Base-by-base conservation (phyloP, 768 basidiomycete species). In the Russula sp. region DNA sequence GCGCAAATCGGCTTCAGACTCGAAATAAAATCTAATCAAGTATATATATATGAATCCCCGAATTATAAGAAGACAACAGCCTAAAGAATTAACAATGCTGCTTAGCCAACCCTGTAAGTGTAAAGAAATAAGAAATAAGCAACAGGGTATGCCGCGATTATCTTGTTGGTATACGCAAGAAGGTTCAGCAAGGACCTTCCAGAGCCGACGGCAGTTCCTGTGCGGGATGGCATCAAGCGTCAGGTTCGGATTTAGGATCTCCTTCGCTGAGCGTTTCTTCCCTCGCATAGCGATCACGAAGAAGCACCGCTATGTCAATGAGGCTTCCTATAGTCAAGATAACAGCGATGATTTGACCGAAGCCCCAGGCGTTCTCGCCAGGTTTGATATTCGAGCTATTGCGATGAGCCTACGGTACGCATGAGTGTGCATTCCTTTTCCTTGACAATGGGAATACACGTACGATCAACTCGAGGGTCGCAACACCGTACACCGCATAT, bases 321-420 rank as follows among this genome's bases (percentile, higher is more conserved):
- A 58, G 30, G 28, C 49, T 52, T n/a, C 46, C 49, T 11, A 52
- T 22, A 44, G 53, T 32, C 54, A 62, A 42, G 36, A 62, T 38
- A 9, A 57, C 11, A 14, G 62, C 10, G 30, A 63, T 26, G 20
- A 63, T 63, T 57, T 63, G 62, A 6, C 62, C 62, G 26, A 63
- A 63, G 18, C 57, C 42, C 62, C 62, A 63, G n/a, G 10, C 18
- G 10, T 55, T 18, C 32, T 63, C 62, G 1, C 62, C 62, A n/a
- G 62, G 10, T 20, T 32, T 26, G 40, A 63, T 51, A 8, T 52
- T 44, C 26, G 1, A n/a, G 10, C 42, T 8, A 24, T 63, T 63
- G 40, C 62, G 62, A 14, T 44, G 50, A 30, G 58, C 57, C 62
- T 63, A 24, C 14, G 32, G 3, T 7, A 20, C 44, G 5, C 24